Evolutionary conservation across 495 filamentous ascomycete genomes (phyloP).

Genomic region (Hypoxylon intermedium): DNA sequence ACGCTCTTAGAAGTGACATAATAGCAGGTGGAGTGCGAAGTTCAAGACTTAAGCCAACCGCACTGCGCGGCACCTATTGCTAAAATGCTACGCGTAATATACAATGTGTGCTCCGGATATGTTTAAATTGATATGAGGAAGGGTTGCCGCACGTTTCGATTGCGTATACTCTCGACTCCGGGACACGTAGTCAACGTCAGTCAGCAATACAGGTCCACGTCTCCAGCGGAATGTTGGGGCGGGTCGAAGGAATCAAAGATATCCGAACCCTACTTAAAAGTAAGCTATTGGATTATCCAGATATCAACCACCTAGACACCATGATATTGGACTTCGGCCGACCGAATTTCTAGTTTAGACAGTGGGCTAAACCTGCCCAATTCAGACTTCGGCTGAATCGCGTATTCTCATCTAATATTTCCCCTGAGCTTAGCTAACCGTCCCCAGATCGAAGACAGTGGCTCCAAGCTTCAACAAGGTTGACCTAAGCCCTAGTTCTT

Average conservation of each 20-base stretch:
- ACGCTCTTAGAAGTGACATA: no score
- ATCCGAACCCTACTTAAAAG: background rate
- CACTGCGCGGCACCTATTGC: no score
- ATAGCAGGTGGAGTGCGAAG: no score
- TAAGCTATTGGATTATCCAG: no score
- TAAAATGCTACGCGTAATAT: no score
- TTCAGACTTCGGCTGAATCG: slow-evolving; percentile 11
- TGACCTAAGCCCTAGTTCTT: background rate
- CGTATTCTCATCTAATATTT: background rate
- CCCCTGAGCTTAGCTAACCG: background rate
- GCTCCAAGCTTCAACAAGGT: background rate
- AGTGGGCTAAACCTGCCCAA: background rate
- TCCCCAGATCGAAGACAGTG: background rate
- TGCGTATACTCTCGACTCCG: slow-evolving; percentile 1
- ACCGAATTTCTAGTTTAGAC: background rate
- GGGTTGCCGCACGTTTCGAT: background rate
- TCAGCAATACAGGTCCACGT: background rate
- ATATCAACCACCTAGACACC: background rate
- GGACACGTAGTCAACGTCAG: background rate
- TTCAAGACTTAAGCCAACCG: no score
- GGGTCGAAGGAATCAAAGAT: background rate
- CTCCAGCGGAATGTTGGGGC: background rate
- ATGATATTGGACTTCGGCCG: background rate
- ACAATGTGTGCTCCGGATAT: no score
- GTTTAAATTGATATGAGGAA: no score